Evolutionary conservation across 805 yeast genomes (phyloP).

Genomic region (Schizosaccharomyces pombe): ASM294v3 CU329670.1:1285501-1286000

Average conservation of each 20-base stretch:
- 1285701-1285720: slow-evolving; percentile 63
- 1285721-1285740: slow-evolving; percentile 88
- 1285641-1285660: not conserved
- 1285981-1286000: slow-evolving; percentile 85
- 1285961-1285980: slow-evolving; percentile 90
- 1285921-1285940: slow-evolving; percentile 64
- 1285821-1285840: slow-evolving; percentile 96
- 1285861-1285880: slow-evolving; percentile 98
- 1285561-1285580: not conserved
- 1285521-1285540: not conserved
- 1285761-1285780: slow-evolving; percentile 94
- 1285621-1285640: slow-evolving; percentile 1
- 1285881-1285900: slow-evolving; percentile 77
- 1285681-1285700: not conserved
- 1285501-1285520: not conserved
- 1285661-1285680: not conserved
- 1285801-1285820: slow-evolving; percentile 84
- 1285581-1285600: not conserved
- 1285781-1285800: slow-evolving; percentile 95
- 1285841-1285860: slow-evolving; percentile 84
- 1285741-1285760: slow-evolving; percentile 98
- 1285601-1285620: not conserved
- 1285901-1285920: slow-evolving; percentile 23
- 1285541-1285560: not conserved
- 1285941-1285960: slow-evolving; percentile 98